Evolutionary conservation across 768 basidiomycete species (phyloP), one percentile per base, ranked within the genome.

Genomic region (Serendipita sp.): DNA sequence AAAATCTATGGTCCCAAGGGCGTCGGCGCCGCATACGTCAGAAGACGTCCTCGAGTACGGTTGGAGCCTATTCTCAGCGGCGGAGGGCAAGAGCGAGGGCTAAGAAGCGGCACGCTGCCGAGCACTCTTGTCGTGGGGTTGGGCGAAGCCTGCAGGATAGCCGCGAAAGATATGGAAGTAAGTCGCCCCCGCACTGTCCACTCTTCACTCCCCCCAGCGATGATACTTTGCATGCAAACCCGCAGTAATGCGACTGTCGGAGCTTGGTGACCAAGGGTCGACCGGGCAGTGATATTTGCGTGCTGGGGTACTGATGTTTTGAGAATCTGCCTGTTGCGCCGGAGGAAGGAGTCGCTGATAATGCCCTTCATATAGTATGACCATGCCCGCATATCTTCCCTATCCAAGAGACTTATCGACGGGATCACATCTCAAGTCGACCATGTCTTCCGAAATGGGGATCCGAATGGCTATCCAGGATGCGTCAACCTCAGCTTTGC

Each of bases 1-100:
- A 99, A 99, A 76, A 73, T 99, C 2, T 99, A 99, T 72, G 96
- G 96, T 1, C 96, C 96, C 3, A 99, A 99, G 73, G 96, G 96
- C 4, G 74, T 97, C 33, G 96, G 96, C 42, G 93, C 90, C 17
- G 86, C 88, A 3, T 99, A 98, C 73, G 93, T 99, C 58, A 80
- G 96, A 65, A 76, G 96, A 69, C 75, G 93, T 69, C 96, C 96
- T 5, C 78, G 96, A 65, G 96, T 98, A 42, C 80, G 96, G 61
- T 74, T 98, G 67, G 96, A 98, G 70, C 96, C 96, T 1, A 88
- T 99, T 67, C 74, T 99, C 61, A 91, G 83, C 68, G 96, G 96
- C 64, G 96, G 96, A 66, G 96, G 96, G 9, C 96, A 99, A 74
- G 96, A 99, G 75, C 81, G 96, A 62, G 96, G 96, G 1, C 73